Conservation (phyloP, 2,329 filamentous ascomycete genomes). For the Phaeosphaeria sp. region DNA sequence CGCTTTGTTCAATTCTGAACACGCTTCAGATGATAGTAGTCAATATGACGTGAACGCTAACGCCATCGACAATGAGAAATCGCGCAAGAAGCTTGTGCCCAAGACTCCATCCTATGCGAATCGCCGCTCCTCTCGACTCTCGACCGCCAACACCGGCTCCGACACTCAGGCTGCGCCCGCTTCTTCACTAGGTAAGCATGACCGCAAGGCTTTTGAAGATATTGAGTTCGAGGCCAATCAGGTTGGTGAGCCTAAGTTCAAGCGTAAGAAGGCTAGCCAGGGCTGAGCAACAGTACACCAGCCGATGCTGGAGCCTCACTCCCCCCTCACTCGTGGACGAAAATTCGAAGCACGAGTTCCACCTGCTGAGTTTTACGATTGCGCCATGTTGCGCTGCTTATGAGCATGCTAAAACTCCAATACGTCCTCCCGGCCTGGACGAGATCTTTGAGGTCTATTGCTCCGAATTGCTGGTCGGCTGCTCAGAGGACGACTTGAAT, state of each 20-base stretch:
- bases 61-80: background rate
- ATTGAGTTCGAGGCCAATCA: no score
- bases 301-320: no score
- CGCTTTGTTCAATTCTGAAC: background rate
- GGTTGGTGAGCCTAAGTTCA: background rate
- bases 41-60: background rate
- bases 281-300: no score
- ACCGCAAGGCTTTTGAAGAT: background rate
- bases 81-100: background rate
- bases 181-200: background rate
- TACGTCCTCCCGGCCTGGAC: no score
- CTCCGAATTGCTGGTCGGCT: no score
- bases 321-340: no score
- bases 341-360: no score
- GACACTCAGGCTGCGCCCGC: background rate
- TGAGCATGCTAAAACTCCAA: no score
- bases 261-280: background rate
- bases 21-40: background rate
- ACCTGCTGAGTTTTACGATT: no score
- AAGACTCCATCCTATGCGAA: background rate
- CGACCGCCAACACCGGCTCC: background rate
- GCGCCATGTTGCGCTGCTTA: no score
- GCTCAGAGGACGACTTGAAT: no score
- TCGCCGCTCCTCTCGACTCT: background rate
- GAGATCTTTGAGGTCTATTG: no score